Evolutionary conservation across 208 protist genomes (phyloP).

Genomic region (Trypanosomatidae sp.): DNA sequence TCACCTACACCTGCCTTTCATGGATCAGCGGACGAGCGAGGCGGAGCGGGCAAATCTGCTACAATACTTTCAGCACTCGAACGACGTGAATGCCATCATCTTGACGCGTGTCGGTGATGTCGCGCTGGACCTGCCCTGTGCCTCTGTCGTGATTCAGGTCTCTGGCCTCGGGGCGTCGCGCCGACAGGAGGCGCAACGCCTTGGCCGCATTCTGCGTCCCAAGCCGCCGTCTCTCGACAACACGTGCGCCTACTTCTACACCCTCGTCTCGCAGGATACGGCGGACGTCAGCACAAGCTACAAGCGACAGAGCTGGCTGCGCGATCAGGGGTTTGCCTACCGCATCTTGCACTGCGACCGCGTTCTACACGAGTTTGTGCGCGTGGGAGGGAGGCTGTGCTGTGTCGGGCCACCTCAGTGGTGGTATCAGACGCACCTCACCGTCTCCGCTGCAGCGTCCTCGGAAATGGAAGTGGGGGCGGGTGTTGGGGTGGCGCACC

Average conservation of each 20-base stretch:
- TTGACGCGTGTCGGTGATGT: constrained; percentile 97
- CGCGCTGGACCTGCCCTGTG: constrained; percentile 98
- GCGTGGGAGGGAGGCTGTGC: constrained; percentile 55
- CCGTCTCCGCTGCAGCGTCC: background rate
- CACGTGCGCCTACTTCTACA: constrained; percentile 99
- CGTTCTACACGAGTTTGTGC: constrained; percentile 49
- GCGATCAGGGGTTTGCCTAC: constrained; percentile 95
- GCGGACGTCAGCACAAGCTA: constrained; percentile 96
- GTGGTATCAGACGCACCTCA: constrained; percentile 64
- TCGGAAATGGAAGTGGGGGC: background rate
- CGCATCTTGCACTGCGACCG: constrained; percentile 64
- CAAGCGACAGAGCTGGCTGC: constrained; percentile 98
- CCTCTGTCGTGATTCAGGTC: constrained; percentile 99
- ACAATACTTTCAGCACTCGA: constrained; percentile 83
- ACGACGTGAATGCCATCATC: constrained; percentile 95
- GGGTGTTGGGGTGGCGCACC: constrained; percentile 1
- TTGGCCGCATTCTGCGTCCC: constrained; percentile 96
- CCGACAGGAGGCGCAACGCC: constrained; percentile 97
- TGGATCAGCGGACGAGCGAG: constrained; percentile 84
- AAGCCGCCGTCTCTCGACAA: constrained; percentile 94
- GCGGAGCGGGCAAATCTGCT: constrained; percentile 80
- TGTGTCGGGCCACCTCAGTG: constrained; percentile 82
- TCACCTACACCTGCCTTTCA: constrained; percentile 85
- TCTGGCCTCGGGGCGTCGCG: constrained; percentile 96
- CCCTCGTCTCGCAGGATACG: constrained; percentile 97